Evolutionary conservation across 768 basidiomycete genomes (phyloP), one percentile per base, ranked within the genome.

Genomic region (Lactarius indigo): DNA sequence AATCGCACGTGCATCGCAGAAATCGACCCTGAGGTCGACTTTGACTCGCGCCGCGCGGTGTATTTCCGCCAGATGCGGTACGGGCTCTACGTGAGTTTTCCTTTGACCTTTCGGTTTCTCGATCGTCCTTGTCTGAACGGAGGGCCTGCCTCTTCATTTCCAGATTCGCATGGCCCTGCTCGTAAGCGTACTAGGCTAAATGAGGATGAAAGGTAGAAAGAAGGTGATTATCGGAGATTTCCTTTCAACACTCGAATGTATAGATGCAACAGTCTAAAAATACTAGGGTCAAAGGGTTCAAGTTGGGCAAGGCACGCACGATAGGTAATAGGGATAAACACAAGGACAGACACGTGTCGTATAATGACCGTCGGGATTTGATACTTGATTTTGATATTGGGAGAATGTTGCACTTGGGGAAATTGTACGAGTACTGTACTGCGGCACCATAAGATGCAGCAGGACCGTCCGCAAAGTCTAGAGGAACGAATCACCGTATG

Each of bases 11-110:
- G 35, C 23, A 23, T 26, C n/a, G 4, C 71, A 94, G 97, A 99
- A 90, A 98, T 99, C 72, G 96, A 98, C 75, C 93, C 94, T 3
- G 96, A 96, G 76, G 96, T 99, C 55, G 97, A 99, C 77, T 98
- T 96, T 71, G 96, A 98, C 76, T 91, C 87, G 8, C 86, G 92
- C 33, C 85, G 96, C 13, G 96, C 96, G 2, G 94, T 93, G 26
- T 98, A 98, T 79, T 98, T 98, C 90, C 88, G 96, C 44, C 96
- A 98, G 74, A 98, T 97, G 96, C 88, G 95, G 64, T 96, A 97
- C 74, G 96, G 96, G 56, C 89, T 98, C 68, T 98, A 94, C 75
- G 95, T 98, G 74, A 75, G 96, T 87, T 26, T 26, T n/a, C 58
- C 54, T 35, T 47, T 52, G 15, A 33, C 33, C 30, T 6, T 61